phyloP scores from a whole-genome alignment of 225 moss, liverwort and hornwort species.

The Straminergon stramineum region DNA sequence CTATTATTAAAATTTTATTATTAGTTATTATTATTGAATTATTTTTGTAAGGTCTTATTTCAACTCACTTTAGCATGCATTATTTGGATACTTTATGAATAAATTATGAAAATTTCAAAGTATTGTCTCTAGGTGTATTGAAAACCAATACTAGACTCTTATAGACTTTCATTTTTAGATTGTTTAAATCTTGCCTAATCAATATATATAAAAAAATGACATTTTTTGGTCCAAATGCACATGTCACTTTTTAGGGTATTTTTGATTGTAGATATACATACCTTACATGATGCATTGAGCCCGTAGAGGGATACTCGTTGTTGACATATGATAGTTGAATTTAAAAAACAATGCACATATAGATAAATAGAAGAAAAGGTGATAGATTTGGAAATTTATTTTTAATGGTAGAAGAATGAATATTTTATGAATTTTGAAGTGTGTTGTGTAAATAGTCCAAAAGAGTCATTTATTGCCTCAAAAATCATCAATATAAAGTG shows the following conservation, averaged over 20 bases:
- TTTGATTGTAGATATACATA: background rate
- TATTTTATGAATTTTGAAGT: background rate
- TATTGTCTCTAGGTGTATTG: background rate
- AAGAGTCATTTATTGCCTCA: rapidly evolving
- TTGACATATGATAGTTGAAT: background rate
- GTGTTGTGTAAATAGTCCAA: rapidly evolving
- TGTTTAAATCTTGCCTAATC: background rate
- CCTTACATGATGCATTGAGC: too few species aligned
- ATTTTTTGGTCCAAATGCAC: background rate
- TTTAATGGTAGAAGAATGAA: background rate
- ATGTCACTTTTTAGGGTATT: rapidly evolving
- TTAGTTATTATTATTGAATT: background rate
- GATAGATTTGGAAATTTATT: background rate
- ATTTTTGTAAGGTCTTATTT: background rate
- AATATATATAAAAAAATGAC: background rate
- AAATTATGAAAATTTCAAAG: background rate
- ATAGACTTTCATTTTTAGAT: background rate
- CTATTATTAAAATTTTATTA: background rate
- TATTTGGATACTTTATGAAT: background rate
- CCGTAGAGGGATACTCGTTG: rapidly evolving
- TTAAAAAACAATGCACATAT: background rate
- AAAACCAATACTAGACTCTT: background rate
- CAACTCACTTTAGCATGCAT: background rate
- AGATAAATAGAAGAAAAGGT: background rate
- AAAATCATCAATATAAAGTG: background rate